These are phyloP conservation scores for Leccinum angustisporum DNA, from an alignment of 1,284 basidiomycete genomes.

Conservation along the genomic window DNA sequence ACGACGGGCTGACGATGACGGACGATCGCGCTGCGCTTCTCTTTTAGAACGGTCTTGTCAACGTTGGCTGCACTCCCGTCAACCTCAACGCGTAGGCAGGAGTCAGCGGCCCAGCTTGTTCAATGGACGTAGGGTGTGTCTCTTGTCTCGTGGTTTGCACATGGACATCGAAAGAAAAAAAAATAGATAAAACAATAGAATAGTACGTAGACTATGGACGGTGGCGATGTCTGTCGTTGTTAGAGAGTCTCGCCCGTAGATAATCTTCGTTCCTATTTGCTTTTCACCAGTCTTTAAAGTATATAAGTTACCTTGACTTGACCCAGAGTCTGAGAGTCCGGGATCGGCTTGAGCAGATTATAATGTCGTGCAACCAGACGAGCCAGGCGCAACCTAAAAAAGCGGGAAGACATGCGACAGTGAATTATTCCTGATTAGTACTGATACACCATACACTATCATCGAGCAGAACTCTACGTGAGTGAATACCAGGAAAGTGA, in stretches of 20 bases:
- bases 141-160: slow-evolving; percentile 4
- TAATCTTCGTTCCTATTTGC: not conserved
- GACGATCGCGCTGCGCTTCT: not conserved
- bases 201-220: not conserved
- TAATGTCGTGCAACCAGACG: not conserved
- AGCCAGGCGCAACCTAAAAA: not conserved
- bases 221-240: not conserved
- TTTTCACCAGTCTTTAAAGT: not conserved
- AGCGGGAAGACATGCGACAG: not conserved
- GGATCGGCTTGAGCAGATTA: not conserved
- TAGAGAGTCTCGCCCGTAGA: slow-evolving; percentile 1
- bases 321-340: not conserved
- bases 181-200: not conserved
- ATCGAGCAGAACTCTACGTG: slow-evolving; percentile 5
- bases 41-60: slow-evolving; percentile 8
- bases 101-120: not conserved
- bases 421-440: slow-evolving; percentile 7
- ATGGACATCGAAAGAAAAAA: slow-evolving; percentile 3
- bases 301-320: not conserved
- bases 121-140: not conserved
- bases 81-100: not conserved
- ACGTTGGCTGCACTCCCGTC: slow-evolving; percentile 11
- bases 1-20: not conserved
- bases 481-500: slow-evolving; percentile 1
- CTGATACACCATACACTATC: slow-evolving; percentile 12